Base-by-base conservation (phyloP, 2,329 filamentous ascomycete species). In the Cladosporium sphaerospermum region DNA sequence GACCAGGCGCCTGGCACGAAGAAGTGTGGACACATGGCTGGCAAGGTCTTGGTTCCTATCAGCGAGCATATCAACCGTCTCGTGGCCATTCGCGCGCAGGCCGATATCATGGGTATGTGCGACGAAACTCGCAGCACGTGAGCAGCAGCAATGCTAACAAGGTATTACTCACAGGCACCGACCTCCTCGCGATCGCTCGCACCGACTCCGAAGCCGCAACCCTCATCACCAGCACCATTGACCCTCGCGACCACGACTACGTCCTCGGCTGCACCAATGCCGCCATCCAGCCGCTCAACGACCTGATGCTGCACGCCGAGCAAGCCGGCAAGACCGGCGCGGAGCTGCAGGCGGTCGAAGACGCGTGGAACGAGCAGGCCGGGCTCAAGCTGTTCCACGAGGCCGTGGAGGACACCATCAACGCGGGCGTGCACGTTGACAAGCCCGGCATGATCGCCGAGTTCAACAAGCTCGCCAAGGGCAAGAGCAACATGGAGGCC, bases 21-120 rank as follows among this genome's bases (percentile, higher is more conserved):
- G 83, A 99, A 99, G 82, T 99, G 93, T 71, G 93, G 93, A 59
- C 93, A 97, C 76, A 97, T 97, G 93, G 93, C 93, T 61, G 93
- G 93, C 67, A 97, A 97, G 77, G 93, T 97, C 41, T 79, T 99
- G 56, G 93, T 99, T 49, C 93, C 93, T 47, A 95, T 96, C 69
- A 88, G 84, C 73, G 93, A 99, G 77, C 93, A 99, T 77, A 96
- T 97, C 76, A 97, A 96, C 78, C 86, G 93, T 52, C 80, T 99
- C 52, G 90, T 99, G 47, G 91, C 93, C 62, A 97, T 99, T 70
- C 86, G 93, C 56, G 92, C 93, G 4, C 93, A 99, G 75, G 92
- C 93, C 62, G 93, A 99, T 69, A 97, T 99, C 67, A 97, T 99
- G 93, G 93, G 87, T 83, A 73, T 62, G 67, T 36, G 9, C 9